A percentile compares a stretch with the other conserved stretches of the same genome.
Evolutionary conservation across 2,329 filamentous ascomycete genomes (phyloP).

Genomic region (Exophiala viscosa): DNA sequence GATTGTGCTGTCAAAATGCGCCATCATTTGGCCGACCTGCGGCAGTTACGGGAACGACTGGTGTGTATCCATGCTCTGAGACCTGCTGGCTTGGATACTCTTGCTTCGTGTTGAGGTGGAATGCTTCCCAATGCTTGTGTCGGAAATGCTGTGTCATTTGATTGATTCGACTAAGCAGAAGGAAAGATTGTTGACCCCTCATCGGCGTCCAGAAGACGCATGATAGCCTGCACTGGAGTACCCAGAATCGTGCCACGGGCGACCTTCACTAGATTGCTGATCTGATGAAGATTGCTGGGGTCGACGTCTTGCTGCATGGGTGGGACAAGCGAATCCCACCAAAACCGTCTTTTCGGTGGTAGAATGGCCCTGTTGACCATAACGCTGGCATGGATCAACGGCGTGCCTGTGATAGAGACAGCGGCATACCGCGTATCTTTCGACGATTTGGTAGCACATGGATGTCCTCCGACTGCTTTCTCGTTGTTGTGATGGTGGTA

Average conservation of each 20-base stretch:
- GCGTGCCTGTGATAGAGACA: constrained; percentile 87
- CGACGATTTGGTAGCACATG: constrained; percentile 86
- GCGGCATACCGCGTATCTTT: constrained; percentile 79
- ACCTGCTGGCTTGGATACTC: too few species aligned
- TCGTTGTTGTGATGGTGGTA: constrained; percentile 2
- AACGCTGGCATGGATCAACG: constrained; percentile 74
- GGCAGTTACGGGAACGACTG: too few species aligned
- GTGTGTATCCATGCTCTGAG: too few species aligned
- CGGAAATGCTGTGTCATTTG: too few species aligned
- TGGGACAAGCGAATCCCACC: constrained; percentile 74
- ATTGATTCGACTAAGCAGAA: too few species aligned
- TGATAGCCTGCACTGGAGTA: constrained; percentile 32
- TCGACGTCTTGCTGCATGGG: constrained; percentile 40
- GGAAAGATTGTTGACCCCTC: neutral
- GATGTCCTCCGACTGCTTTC: neutral
- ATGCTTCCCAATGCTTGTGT: too few species aligned
- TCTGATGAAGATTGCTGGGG: constrained; percentile 15
- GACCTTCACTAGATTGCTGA: constrained; percentile 6
- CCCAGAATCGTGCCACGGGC: constrained; percentile 32
- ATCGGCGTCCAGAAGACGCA: constrained; percentile 18
- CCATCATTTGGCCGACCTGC: too few species aligned
- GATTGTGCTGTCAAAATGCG: too few species aligned
- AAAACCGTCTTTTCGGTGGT: constrained; percentile 72
- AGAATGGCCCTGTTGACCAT: constrained; percentile 68
- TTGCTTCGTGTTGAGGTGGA: too few species aligned